Evolutionary conservation across 2,329 filamentous ascomycete genomes (phyloP), one percentile per base, ranked within the genome.

Genomic region (Parastagonospora nodorum): DNA sequence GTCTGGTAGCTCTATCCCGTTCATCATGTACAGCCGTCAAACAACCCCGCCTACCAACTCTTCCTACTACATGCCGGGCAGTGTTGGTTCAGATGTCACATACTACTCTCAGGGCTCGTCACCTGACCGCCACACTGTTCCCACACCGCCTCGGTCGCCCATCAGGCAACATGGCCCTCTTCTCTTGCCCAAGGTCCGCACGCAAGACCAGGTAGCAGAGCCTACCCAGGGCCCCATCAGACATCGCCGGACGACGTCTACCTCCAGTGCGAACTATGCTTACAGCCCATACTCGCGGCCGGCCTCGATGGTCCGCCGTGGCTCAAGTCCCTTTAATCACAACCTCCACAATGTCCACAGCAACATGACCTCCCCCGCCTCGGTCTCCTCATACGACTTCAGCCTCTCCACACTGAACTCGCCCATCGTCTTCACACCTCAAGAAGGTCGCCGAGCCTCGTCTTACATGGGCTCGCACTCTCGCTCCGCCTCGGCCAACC

Each of bases 151-250:
- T 45, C 80, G 83, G 57, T 88, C 89, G 30, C 89, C 90, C 53
- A 84, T 92, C 62, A 83, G 87, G 54, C 88, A 90, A 55, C 88
- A 92, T 75, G 90, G 90, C 45, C 90, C 90, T 44, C 79, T 90
- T 42, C 79, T 96, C 52, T 81, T 96, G 29, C 91, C 91, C 67
- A 94, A 92, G 81, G 92, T 95, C 77, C 84, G 91, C 54, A 84
- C 84, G 35, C 91, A 94, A 75, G 91, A 96, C 75, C 88, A 93
- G 75, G 82, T 87, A 55, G 83, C 91, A 55, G 84, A 87, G 59
- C 83, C 83, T 35, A 78, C 78, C 35, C 78, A 80, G 44, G 69
- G 74, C 27, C 70, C 71, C 47, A 85, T 88, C 74, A 82, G 86
- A 64, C 78, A 82, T 69, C 78, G 79, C 61, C 76, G 78, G 64